A percentile compares a stretch with the other conserved stretches of the same genome.
These are phyloP conservation scores for Polyporus tsugae DNA, from an alignment of 1,284 basidiomycete species.

Conservation along the genomic window DNA sequence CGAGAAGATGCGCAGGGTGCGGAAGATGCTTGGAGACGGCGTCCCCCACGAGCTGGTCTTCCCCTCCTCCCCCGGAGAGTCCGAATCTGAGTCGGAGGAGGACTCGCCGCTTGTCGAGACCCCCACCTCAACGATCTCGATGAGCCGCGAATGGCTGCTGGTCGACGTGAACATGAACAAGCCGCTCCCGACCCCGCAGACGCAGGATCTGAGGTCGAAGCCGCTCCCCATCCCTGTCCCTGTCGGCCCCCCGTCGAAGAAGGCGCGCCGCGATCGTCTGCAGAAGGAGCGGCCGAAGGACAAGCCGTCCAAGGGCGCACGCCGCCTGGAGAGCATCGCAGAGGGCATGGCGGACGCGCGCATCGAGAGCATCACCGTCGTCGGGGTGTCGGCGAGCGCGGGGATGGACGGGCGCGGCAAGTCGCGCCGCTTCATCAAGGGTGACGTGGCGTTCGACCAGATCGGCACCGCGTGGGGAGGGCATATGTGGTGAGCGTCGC, in stretches of 20 bases:
- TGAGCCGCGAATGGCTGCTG: constrained; percentile 31
- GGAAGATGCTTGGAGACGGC: constrained; percentile 64
- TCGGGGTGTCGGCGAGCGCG: constrained; percentile 35
- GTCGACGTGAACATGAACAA: constrained; percentile 24
- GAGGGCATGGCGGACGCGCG: constrained; percentile 21
- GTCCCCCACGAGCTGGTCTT: constrained; percentile 68
- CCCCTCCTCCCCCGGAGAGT: constrained; percentile 40
- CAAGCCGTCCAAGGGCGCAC: constrained; percentile 25
- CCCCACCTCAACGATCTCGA: constrained; percentile 22
- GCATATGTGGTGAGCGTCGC: constrained; percentile 18
- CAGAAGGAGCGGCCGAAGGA: constrained; percentile 27
- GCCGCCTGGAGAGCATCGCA: constrained; percentile 29
- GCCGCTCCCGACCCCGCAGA: constrained; percentile 14
- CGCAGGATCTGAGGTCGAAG: constrained; percentile 5
- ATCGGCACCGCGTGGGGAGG: constrained; percentile 30
- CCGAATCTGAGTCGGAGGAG: constrained; percentile 34
- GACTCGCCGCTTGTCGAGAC: constrained; percentile 30
- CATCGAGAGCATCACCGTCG: constrained; percentile 20
- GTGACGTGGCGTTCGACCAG: constrained; percentile 32
- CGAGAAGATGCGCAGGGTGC: constrained; percentile 66
- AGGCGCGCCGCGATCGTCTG: constrained; percentile 18
- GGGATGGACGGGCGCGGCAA: constrained; percentile 31
- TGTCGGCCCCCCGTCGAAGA: not conserved
- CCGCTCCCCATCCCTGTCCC: constrained; percentile 10
- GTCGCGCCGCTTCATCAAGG: constrained; percentile 35